Evolutionary conservation across 352 stramenopile genomes (phyloP).

Genomic region (Phytophthora nicotianae): DNA sequence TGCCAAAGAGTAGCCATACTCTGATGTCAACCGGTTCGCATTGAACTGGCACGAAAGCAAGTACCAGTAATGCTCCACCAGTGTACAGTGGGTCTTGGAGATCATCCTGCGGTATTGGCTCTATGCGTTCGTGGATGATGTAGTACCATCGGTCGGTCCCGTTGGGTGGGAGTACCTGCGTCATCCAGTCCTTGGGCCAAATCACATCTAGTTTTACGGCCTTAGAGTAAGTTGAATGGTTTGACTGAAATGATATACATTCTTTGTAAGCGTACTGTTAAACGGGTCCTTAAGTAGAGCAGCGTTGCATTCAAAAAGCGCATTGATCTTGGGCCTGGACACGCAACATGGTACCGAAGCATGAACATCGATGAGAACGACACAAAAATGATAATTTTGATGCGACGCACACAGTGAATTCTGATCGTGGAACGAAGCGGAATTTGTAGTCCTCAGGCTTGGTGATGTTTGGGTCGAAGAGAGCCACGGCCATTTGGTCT

Average conservation of each 20-base stretch:
- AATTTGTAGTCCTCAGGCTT: conserved; percentile 51
- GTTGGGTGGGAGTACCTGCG: conserved; percentile 54
- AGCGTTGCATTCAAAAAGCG: conserved; percentile 69
- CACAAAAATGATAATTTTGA: background rate
- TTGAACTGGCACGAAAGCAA: conserved; percentile 57
- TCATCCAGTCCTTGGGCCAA: conserved; percentile 78
- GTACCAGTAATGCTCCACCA: conserved; percentile 52
- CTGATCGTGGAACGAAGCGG: conserved; percentile 51
- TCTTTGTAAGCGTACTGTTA: conserved; percentile 42
- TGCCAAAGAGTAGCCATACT: conserved; percentile 66
- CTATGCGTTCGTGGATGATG: conserved; percentile 66
- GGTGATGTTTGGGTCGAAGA: conserved; percentile 49
- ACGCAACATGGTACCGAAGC: background rate
- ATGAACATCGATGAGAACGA: background rate
- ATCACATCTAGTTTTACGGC: conserved; percentile 53
- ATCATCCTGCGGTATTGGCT: conserved; percentile 65
- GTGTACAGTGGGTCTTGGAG: conserved; percentile 62
- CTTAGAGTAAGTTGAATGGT: background rate
- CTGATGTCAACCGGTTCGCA: conserved; percentile 60
- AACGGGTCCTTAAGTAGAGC: conserved; percentile 69
- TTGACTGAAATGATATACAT: background rate
- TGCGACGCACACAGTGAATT: conserved; percentile 60
- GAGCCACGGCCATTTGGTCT: conserved; percentile 66
- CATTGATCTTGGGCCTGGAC: conserved; percentile 55
- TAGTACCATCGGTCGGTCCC: conserved; percentile 72